A percentile compares a stretch with the other conserved stretches of the same genome.
Conservation (phyloP, 179 eudicot species). For the Carnegiea gigantea region DNA sequence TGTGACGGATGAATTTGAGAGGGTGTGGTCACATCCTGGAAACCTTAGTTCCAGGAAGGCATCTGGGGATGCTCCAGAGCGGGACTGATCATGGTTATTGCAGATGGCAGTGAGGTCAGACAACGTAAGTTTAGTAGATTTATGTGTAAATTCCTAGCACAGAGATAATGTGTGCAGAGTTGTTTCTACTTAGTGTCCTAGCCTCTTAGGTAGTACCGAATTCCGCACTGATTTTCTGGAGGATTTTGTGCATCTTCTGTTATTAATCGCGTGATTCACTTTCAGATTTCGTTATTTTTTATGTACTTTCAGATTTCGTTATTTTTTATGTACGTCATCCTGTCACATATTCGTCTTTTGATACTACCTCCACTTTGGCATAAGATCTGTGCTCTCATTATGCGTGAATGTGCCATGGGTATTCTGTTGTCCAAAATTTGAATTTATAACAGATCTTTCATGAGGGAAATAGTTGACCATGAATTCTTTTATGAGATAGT, state of each 20-base stretch:
- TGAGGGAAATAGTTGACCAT: not conserved
- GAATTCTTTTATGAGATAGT: not conserved
- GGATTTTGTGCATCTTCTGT: slow-evolving; percentile 23
- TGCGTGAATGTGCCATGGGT: not conserved
- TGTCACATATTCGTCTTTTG: not conserved
- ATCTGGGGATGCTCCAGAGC: slow-evolving; percentile 34
- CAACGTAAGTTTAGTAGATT: not conserved
- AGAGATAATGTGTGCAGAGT: slow-evolving; percentile 32
- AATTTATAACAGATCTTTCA: no score
- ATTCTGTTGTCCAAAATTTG: no score
- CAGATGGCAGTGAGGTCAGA: not conserved
- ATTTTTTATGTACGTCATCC: not conserved
- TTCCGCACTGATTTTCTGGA: slow-evolving; percentile 20
- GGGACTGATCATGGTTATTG: slow-evolving; percentile 20
- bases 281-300: not conserved
- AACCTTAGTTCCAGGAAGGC: slow-evolving; percentile 31
- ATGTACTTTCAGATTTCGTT: not conserved
- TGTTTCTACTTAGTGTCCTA: not conserved
- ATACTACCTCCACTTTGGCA: not conserved
- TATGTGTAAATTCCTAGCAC: slow-evolving; percentile 36
- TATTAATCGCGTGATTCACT: slow-evolving; percentile 11
- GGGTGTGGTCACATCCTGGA: slow-evolving; percentile 40
- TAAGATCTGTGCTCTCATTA: not conserved
- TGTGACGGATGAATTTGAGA: slow-evolving; percentile 28
- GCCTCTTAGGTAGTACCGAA: slow-evolving; percentile 13